A percentile compares a stretch with the other conserved stretches of the same genome.
These are phyloP conservation scores for Phytophthora agathidicida DNA, from an alignment of 352 stramenopile species.

Conservation along the genomic window DNA sequence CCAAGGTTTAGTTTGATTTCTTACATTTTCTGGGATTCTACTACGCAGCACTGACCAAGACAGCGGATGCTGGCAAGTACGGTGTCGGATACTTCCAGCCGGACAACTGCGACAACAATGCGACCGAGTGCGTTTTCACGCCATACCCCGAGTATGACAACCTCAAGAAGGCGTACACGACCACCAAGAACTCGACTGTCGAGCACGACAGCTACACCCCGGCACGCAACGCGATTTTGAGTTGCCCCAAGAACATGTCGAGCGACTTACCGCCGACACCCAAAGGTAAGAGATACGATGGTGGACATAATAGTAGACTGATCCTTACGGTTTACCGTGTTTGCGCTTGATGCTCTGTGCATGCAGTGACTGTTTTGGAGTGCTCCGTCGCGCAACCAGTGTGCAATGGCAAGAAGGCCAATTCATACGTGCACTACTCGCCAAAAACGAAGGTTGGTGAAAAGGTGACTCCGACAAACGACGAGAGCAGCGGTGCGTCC, in stretches of 20 bases:
- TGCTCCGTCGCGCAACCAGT: slow-evolving; percentile 54
- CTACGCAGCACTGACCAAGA: slow-evolving; percentile 55
- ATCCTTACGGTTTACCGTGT: no score
- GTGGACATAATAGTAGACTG: no score
- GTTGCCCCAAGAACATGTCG: slow-evolving; percentile 45
- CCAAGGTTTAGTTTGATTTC: no score
- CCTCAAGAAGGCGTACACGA: slow-evolving; percentile 79
- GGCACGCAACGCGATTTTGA: slow-evolving; percentile 44
- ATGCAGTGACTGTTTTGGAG: slow-evolving; percentile 44
- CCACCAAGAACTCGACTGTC: slow-evolving; percentile 61
- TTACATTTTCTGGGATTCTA: no score
- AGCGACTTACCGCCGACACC: slow-evolving; percentile 29
- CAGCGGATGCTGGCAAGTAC: slow-evolving; percentile 65
- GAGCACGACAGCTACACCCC: slow-evolving; percentile 45
- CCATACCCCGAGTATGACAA: slow-evolving; percentile 78
- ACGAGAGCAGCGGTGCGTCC: slow-evolving; percentile 15
- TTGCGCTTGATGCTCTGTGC: slow-evolving; percentile 13
- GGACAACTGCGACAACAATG: slow-evolving; percentile 69
- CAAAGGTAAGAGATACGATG: slow-evolving; percentile 33
- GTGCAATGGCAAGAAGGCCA: slow-evolving; percentile 66
- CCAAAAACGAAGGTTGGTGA: slow-evolving; percentile 32
- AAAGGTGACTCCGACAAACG: slow-evolving; percentile 31
- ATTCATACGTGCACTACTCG: slow-evolving; percentile 43
- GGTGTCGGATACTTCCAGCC: slow-evolving; percentile 77
- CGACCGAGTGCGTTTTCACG: slow-evolving; percentile 56